These are phyloP conservation scores for Pseudocercospora crystallina DNA, from an alignment of 2,329 filamentous ascomycete species.

Conservation along the genomic window DNA sequence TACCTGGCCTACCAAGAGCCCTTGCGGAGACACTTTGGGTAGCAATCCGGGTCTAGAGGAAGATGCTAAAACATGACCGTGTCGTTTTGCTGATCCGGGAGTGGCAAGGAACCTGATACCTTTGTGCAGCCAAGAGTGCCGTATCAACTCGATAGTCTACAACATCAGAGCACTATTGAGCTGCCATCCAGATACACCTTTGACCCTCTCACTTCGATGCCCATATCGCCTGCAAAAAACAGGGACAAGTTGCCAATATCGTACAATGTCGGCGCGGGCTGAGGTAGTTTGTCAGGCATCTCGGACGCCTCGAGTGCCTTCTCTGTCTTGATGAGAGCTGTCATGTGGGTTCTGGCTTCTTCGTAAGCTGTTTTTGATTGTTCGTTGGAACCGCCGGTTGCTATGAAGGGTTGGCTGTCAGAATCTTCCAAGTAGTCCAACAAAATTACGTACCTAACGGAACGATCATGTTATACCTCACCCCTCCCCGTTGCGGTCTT, in stretches of 20 bases:
- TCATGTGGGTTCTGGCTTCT: slow-evolving; percentile 21
- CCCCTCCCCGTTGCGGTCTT: not conserved
- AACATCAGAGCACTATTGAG: no score
- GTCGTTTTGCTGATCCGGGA: no score
- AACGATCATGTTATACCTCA: slow-evolving; percentile 14
- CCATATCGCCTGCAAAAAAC: slow-evolving; percentile 24
- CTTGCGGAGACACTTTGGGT: no score
- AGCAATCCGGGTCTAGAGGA: no score
- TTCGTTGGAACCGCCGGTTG: not conserved
- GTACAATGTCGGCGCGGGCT: slow-evolving; percentile 15
- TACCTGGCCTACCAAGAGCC: no score
- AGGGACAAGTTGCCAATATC: slow-evolving; percentile 20
- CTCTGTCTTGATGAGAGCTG: slow-evolving; percentile 21
- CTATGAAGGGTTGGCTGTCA: not conserved
- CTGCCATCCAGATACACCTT: slow-evolving; percentile 13
- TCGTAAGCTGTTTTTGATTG: slow-evolving; percentile 13
- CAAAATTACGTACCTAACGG: slow-evolving; percentile 9
- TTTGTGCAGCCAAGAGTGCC: no score
- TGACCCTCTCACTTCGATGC: slow-evolving; percentile 11
- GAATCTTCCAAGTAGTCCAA: no score
- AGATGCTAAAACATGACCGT: no score
- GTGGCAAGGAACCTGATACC: no score
- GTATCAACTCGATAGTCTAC: no score
- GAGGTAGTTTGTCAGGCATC: slow-evolving; percentile 6
- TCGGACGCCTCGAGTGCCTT: slow-evolving; percentile 19